A percentile compares a stretch with the other conserved stretches of the same genome.
Evolutionary conservation across 495 filamentous ascomycete genomes (phyloP).

Genomic region (Lasiosphaeria miniovina): DNA sequence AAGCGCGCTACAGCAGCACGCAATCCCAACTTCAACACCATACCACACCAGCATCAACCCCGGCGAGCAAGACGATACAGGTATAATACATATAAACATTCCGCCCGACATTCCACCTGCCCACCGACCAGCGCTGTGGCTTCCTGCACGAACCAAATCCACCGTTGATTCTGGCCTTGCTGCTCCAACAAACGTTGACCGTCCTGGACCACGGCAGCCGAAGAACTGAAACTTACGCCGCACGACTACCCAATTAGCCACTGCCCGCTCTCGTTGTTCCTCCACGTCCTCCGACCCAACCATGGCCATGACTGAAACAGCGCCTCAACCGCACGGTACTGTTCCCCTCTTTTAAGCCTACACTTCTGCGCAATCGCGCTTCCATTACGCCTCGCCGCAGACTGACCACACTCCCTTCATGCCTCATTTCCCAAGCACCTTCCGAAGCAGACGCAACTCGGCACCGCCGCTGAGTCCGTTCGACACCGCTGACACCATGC

Average conservation of each 20-base stretch:
- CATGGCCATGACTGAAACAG: conserved; percentile 69
- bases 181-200: not conserved
- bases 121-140: no score
- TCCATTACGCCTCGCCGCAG: not conserved
- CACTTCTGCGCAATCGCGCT: not conserved
- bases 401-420: conserved; percentile 10
- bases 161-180: not conserved
- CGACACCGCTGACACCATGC: conserved; percentile 26
- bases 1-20: no score
- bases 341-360: conserved; percentile 14
- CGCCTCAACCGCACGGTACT: conserved; percentile 63
- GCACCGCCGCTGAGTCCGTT: conserved; percentile 13
- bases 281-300: conserved; percentile 11
- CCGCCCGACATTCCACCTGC: no score
- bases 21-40: no score
- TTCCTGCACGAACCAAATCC: not conserved
- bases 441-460: conserved; percentile 19
- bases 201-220: not conserved
- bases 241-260: not conserved
- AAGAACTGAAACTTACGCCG: conserved; percentile 5
- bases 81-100: no score
- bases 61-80: no score
- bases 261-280: not conserved
- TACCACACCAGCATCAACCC: no score
- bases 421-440: conserved; percentile 19